phyloP scores from a whole-genome alignment of 73 alveolate genomes.

The Urostyla sp. region DNA sequence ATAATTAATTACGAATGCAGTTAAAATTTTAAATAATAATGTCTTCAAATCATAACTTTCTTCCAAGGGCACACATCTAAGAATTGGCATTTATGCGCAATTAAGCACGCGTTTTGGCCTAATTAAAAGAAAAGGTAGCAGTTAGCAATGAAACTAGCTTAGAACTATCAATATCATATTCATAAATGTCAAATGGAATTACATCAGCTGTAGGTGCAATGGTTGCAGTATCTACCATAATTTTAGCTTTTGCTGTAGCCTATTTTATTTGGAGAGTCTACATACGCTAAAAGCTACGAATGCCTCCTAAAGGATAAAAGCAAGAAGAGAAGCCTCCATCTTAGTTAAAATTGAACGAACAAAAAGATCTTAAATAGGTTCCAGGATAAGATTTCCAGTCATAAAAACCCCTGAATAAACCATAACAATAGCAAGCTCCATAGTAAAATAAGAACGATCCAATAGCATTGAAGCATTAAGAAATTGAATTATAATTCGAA shows the following conservation, averaged over 20 bases:
- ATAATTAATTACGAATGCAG: neutral
- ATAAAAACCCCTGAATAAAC: neutral
- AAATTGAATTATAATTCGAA: too few relatives aligned
- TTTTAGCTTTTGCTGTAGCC: neutral
- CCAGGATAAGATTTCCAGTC: neutral
- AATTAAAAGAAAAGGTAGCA: neutral
- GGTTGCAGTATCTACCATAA: neutral
- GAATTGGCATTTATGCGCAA: neutral
- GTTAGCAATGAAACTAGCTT: neutral
- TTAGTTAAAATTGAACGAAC: neutral
- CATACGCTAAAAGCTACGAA: neutral
- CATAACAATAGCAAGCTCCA: neutral
- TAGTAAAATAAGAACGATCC: neutral
- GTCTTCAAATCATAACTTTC: conserved; percentile 49
- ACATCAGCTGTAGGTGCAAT: conserved; percentile 15
- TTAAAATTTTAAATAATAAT: conserved; percentile 13
- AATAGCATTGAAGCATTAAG: neutral
- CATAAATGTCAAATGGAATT: neutral
- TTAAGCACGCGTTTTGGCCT: neutral
- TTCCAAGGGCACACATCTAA: neutral
- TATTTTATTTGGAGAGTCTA: conserved; percentile 14
- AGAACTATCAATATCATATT: neutral
- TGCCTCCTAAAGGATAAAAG: neutral
- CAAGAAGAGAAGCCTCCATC: neutral
- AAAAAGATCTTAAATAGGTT: neutral